A percentile compares a stretch with the other conserved stretches of the same genome.
phyloP scores from a whole-genome alignment of 2,329 filamentous ascomycete genomes.

The Lomentospora prolificans region DNA sequence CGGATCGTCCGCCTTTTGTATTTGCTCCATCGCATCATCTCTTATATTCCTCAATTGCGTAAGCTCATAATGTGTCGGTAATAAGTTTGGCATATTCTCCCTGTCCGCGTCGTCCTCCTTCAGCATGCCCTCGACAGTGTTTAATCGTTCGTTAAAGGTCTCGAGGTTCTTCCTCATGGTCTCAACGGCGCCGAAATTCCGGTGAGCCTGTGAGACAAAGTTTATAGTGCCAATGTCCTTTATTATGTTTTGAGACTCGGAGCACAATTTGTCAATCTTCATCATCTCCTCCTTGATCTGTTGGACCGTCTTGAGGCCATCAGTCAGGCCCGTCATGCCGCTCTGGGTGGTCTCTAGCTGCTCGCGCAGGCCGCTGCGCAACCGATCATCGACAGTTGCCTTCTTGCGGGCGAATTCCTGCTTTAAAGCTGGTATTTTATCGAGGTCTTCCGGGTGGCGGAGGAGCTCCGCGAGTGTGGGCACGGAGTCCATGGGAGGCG shows the following conservation, averaged over 20 bases:
- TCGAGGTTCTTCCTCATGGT: constrained; percentile 87
- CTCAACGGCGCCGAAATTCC: constrained; percentile 91
- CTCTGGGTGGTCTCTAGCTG: constrained; percentile 91
- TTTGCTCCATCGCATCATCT: constrained; percentile 95
- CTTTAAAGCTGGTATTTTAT: constrained; percentile 86
- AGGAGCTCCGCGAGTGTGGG: constrained; percentile 87
- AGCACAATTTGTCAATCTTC: constrained; percentile 95
- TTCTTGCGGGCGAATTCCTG: constrained; percentile 94
- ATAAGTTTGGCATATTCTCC: constrained; percentile 84
- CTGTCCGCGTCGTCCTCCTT: constrained; percentile 73
- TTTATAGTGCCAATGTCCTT: constrained; percentile 92
- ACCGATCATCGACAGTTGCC: constrained; percentile 77
- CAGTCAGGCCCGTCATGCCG: constrained; percentile 79
- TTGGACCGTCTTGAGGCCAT: constrained; percentile 85
- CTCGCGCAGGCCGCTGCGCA: constrained; percentile 78
- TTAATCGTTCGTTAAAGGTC: constrained; percentile 70
- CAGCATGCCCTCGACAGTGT: constrained; percentile 67
- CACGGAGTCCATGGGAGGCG: constrained; percentile 49
- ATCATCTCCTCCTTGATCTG: constrained; percentile 97
- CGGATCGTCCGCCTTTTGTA: constrained; percentile 62
- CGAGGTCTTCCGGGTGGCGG: constrained; percentile 90
- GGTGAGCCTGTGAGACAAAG: constrained; percentile 82
- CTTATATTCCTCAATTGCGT: constrained; percentile 87
- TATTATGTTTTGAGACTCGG: constrained; percentile 95
- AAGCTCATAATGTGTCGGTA: constrained; percentile 84